These are phyloP conservation scores for Glonium stellatum DNA, from an alignment of 495 filamentous ascomycete genomes.

Conservation along the genomic window DNA sequence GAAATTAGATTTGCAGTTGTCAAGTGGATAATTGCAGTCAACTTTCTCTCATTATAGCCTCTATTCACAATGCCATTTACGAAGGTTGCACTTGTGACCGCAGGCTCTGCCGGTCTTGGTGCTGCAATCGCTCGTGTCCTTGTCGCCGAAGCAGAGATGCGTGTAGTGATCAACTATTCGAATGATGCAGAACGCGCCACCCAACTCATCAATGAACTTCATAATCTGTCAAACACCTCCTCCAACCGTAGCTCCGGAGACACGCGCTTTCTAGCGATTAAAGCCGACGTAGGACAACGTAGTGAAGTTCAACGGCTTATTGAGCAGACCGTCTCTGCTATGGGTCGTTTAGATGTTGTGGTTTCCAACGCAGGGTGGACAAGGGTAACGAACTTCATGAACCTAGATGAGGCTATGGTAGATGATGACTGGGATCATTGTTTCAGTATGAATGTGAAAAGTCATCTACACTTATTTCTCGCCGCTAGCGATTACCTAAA, in stretches of 20 bases:
- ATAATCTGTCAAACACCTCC: conserved; percentile 25
- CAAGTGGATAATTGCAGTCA: too few species aligned
- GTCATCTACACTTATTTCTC: conserved; percentile 49
- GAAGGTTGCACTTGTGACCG: too few species aligned
- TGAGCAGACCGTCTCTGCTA: conserved; percentile 35
- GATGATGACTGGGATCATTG: conserved; percentile 53
- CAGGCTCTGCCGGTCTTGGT: too few species aligned
- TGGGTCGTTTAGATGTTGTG: conserved; percentile 48
- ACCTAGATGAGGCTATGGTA: conserved; percentile 48
- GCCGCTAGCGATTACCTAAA: conserved; percentile 44
- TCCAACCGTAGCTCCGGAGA: conserved; percentile 12
- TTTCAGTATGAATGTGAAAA: conserved; percentile 54
- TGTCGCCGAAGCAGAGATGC: too few species aligned
- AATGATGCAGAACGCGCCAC: conserved; percentile 41
- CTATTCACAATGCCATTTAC: too few species aligned
- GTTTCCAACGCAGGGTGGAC: conserved; percentile 56
- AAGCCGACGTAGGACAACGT: conserved; percentile 45
- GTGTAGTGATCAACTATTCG: conserved; percentile 51
- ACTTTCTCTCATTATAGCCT: too few species aligned
- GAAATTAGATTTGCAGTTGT: too few species aligned
- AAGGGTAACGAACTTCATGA: conserved; percentile 41
- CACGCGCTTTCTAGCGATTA: conserved; percentile 39
- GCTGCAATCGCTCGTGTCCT: too few species aligned
- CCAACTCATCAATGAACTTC: conserved; percentile 41
- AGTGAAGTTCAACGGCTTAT: conserved; percentile 42